Conservation (phyloP, 306 rosid genomes). For the Trifolium dubium region DNA sequence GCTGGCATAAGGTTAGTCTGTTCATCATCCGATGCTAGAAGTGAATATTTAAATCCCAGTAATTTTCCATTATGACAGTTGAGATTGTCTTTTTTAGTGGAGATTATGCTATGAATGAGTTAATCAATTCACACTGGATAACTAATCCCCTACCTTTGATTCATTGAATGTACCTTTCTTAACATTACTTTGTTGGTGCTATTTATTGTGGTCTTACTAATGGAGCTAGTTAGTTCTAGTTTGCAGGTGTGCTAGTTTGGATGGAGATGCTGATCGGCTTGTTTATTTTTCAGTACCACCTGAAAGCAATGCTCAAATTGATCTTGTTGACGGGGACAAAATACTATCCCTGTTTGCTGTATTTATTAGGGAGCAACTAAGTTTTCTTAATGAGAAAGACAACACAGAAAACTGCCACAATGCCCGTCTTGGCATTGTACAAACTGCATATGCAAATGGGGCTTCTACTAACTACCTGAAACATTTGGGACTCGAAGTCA, state of each 20-base stretch:
- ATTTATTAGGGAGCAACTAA: constrained; percentile 77
- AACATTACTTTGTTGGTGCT: constrained; percentile 14
- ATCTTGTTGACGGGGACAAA: constrained; percentile 95
- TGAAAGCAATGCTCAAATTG: constrained; percentile 55
- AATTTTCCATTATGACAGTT: constrained; percentile 2
- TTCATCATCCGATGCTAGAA: constrained; percentile 35
- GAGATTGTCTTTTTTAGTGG: constrained; percentile 1
- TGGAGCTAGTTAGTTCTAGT: constrained; percentile 54
- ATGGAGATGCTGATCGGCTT: constrained; percentile 97
- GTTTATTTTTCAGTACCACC: constrained; percentile 77
- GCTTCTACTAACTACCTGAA: constrained; percentile 84
- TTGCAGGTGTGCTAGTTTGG: constrained; percentile 98
- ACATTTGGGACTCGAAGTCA: constrained; percentile 76
- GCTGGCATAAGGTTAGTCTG: constrained; percentile 74
- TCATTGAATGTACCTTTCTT: constrained; percentile 3
- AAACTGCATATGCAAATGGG: constrained; percentile 97
- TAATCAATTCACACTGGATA: constrained; percentile 13
- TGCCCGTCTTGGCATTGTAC: constrained; percentile 73
- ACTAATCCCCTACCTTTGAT: constrained; percentile 33
- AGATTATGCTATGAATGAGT: not conserved
- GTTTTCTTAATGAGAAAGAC: constrained; percentile 58
- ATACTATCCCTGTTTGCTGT: constrained; percentile 79
- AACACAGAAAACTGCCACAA: constrained; percentile 45
- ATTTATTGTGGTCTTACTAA: constrained; percentile 32
- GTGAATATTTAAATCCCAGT: constrained; percentile 15